Evolutionary conservation across 2,329 filamentous ascomycete genomes (phyloP), one percentile per base, ranked within the genome.

Genomic region (Monilinia fructigena): DNA sequence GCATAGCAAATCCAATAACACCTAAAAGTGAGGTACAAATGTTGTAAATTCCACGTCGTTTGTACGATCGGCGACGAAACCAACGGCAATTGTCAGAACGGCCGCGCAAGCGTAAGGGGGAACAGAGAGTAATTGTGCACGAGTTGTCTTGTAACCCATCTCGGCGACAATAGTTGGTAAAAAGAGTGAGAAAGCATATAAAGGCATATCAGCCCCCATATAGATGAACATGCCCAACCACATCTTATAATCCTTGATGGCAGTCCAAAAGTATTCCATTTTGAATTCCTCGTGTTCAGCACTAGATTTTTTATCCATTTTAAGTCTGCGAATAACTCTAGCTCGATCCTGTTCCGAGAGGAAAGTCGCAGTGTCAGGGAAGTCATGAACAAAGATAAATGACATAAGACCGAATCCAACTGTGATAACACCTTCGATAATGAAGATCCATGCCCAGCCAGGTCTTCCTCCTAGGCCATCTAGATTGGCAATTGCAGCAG

Each of bases 221-320:
- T 93, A 95, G 67, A 93, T 88, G 54, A 90, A 77, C 77, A 91
- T 89, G 18, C 86, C 89, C 1, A 84, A 80, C 78, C 87, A 95
- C 28, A 89, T 96, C 80, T 96, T 96, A 89, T 91, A 96, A 75
- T 96, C 92, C 66, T 84, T 88, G n/a, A 94, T 72, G 6, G 87
- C 87, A 16, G 85, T 83, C 84, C 86, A 91, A 67, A 95, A 83
- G 75, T 92, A 93, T 5, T 80, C 79, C 80, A 86, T 86, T 70
- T 89, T 86, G 79, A 93, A 95, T 16, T 88, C 82, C 75, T 96
- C 92, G 70, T 90, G 86, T 69, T 87, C 83, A 1, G 90, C 89
- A 23, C 86, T 45, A 90, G 91, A 82, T 76, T 96, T 92, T 71
- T 91, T 82, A 75, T 96, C 92, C 4, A 80, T 76, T 58, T 84